These are phyloP conservation scores for Takashimella tepidaria DNA, from an alignment of 1,284 basidiomycete genomes.

Conservation along the genomic window DNA sequence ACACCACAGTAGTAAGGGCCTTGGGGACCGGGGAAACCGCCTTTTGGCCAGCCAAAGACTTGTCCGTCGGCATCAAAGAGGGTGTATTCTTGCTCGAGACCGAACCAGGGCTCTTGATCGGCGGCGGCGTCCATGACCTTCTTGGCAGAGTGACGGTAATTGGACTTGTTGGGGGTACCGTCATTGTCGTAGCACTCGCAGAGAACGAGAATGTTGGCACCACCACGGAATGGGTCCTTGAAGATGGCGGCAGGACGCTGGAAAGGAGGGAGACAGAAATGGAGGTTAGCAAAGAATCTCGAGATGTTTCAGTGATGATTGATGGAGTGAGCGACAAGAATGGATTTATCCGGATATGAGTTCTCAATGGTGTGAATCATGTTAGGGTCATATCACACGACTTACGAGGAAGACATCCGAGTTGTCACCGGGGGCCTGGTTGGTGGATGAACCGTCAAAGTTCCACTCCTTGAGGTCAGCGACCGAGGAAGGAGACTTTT, in stretches of 20 bases:
- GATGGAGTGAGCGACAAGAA: neutral
- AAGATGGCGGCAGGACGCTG: conserved; percentile 89
- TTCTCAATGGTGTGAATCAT: too few relatives aligned
- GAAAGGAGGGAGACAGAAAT: conserved; percentile 3
- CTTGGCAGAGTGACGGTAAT: conserved; percentile 83
- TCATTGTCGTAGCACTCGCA: conserved; percentile 99
- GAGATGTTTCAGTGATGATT: too few relatives aligned
- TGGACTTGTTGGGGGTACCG: conserved; percentile 95
- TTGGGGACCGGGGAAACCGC: conserved; percentile 98
- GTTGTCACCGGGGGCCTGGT: conserved; percentile 89
- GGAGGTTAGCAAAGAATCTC: neutral
- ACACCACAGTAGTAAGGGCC: conserved; percentile 99
- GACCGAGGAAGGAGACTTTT: conserved; percentile 38
- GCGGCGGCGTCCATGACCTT: conserved; percentile 91
- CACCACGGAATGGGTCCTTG: conserved; percentile 98
- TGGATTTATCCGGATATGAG: too few relatives aligned
- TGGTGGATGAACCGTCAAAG: conserved; percentile 97
- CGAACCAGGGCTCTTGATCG: conserved; percentile 85
- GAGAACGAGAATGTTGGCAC: conserved; percentile 94
- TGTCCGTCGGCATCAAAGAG: conserved; percentile 89
- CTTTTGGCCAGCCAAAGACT: conserved; percentile 95
- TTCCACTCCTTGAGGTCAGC: conserved; percentile 78
- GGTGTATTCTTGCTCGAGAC: conserved; percentile 99
- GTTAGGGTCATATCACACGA: too few relatives aligned
- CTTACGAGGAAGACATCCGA: conserved; percentile 88